Evolutionary conservation across 208 protist genomes (phyloP).

Genomic region (Crithidia expoeki): DNA sequence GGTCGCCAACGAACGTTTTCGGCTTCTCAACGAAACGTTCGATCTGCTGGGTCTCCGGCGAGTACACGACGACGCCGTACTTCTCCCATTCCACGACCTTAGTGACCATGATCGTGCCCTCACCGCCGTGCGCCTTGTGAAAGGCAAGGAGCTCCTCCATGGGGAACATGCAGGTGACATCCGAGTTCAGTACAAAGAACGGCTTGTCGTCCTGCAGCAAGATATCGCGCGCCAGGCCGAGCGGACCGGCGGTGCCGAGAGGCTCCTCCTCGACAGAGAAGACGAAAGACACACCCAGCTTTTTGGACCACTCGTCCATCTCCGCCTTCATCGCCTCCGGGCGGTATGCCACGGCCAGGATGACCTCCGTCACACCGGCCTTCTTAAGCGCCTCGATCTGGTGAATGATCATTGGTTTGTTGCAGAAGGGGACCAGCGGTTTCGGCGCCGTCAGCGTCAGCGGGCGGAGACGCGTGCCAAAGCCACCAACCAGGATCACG

Average conservation of each 20-base stretch:
- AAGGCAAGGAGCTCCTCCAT: slow-evolving; percentile 94
- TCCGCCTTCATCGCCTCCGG: slow-evolving; percentile 95
- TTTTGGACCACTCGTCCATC: slow-evolving; percentile 84
- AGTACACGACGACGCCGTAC: slow-evolving; percentile 97
- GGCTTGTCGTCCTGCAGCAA: slow-evolving; percentile 87
- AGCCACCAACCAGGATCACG: slow-evolving; percentile 97
- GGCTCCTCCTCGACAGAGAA: slow-evolving; percentile 96
- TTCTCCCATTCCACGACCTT: slow-evolving; percentile 97
- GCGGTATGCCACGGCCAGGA: slow-evolving; percentile 97
- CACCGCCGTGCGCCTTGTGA: slow-evolving; percentile 94
- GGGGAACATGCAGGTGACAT: slow-evolving; percentile 97
- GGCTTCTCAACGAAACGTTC: slow-evolving; percentile 97
- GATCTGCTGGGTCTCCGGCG: slow-evolving; percentile 87
- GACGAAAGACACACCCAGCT: slow-evolving; percentile 94
- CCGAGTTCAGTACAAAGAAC: slow-evolving; percentile 99
- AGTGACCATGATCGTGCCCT: slow-evolving; percentile 97
- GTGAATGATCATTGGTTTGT: slow-evolving; percentile 98
- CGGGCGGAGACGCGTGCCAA: slow-evolving; percentile 95
- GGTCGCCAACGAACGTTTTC: slow-evolving; percentile 95
- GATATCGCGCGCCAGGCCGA: slow-evolving; percentile 93
- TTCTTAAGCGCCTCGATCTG: slow-evolving; percentile 97
- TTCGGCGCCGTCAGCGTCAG: slow-evolving; percentile 97
- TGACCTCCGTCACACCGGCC: slow-evolving; percentile 93
- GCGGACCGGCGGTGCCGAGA: slow-evolving; percentile 97
- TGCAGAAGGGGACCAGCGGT: slow-evolving; percentile 97